A percentile compares a stretch with the other conserved stretches of the same genome.
Conservation (phyloP, 805 yeast species). For the Ogataea pini region DNA sequence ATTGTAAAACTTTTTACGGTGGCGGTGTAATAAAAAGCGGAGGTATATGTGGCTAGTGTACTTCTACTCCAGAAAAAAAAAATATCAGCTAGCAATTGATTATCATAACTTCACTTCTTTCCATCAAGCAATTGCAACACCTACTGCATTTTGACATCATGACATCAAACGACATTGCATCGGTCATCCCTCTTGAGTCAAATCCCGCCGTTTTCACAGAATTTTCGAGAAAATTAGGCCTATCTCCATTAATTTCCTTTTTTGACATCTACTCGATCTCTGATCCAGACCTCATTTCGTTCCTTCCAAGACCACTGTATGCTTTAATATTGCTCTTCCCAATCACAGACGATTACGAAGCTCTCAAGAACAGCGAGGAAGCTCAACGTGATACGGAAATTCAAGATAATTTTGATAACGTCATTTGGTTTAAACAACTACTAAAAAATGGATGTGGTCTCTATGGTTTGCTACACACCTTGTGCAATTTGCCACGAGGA, state of each 20-base stretch:
- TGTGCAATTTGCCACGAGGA: constrained; percentile 48
- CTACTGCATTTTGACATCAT: too few relatives aligned
- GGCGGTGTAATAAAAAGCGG: too few relatives aligned
- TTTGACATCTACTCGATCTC: constrained; percentile 83
- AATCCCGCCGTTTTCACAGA: constrained; percentile 81
- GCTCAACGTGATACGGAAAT: constrained; percentile 17
- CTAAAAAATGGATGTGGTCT: constrained; percentile 91
- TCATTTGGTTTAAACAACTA: constrained; percentile 83
- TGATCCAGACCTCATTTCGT: constrained; percentile 76
- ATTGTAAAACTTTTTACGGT: too few relatives aligned
- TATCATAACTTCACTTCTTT: too few relatives aligned
- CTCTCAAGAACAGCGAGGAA: constrained; percentile 39
- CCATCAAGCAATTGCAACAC: too few relatives aligned
- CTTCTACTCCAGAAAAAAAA: too few relatives aligned
- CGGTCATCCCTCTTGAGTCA: constrained; percentile 86
- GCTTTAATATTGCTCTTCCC: constrained; percentile 86
- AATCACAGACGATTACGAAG: constrained; percentile 61
- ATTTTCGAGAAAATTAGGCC: constrained; percentile 68
- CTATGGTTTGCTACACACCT: constrained; percentile 74
- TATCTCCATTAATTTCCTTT: constrained; percentile 59
- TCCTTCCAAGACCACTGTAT: constrained; percentile 77
- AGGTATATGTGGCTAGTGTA: too few relatives aligned
- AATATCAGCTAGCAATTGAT: too few relatives aligned
- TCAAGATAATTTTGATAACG: constrained; percentile 35
- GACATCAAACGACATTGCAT: constrained; percentile 11